Evolutionary conservation across 306 rosid genomes (phyloP), one percentile per base, ranked within the genome.

Genomic region (Echinosophora koreensis): DNA sequence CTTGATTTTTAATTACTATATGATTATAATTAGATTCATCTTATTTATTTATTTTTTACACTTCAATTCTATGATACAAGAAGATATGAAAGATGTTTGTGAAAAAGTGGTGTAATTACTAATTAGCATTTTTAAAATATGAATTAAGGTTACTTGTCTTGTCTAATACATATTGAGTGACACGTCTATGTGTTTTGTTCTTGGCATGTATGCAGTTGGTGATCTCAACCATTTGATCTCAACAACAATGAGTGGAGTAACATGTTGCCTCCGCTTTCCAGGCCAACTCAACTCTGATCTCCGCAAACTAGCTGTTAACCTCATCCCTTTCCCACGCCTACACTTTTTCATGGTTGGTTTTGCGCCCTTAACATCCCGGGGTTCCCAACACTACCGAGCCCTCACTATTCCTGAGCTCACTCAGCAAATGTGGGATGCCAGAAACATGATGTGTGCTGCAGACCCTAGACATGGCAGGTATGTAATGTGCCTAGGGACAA

Each of bases 211-310:
- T 37, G 71, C 77, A 93, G 97, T 93, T 87, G 97, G 97, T 59
- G 97, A 93, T 85, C 86, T 93, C 80, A 90, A 93, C 89, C 97
- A 93, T 64, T 73, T 93, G 91, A 93, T 93, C 52, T 93, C 97
- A 41, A 93, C 97, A 77, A 90, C 97, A 59, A 93, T 93, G 97
- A 93, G 97, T 66, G 97, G 97, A 81, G 97, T 90, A 6, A 93
- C 97, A 51, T 93, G 97, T 63, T 93, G 97, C 85, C 94, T 93
- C 15, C 89, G 97, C 3, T 93, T 93, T 76, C 97, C 97, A 0
- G 97, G 97, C 1, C 97, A 93, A 71, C 95, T 93, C 15, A 91
- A 93, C 86, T 93, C 98, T 0, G 98, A 93, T 73, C 98, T 93
- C 15, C 79, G 98, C 0, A 93, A 93, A 82, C 86, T 91, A 15